phyloP scores from a whole-genome alignment of 495 filamentous ascomycete species.

The Hypoxylon intermedium region DNA sequence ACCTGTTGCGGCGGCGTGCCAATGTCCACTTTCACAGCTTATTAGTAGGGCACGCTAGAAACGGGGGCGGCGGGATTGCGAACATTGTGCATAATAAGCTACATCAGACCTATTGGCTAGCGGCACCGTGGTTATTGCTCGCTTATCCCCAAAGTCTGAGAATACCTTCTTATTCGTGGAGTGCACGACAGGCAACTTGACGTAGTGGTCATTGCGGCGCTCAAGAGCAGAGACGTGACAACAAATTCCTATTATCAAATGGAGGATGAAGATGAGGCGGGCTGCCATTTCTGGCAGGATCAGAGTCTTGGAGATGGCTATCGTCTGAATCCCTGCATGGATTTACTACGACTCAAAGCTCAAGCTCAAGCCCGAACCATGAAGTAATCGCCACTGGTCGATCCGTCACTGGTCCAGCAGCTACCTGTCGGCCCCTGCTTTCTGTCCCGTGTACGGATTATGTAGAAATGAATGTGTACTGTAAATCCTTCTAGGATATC shows the following conservation, averaged over 20 bases:
- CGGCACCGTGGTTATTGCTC: conserved; percentile 49
- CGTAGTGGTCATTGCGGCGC: conserved; percentile 40
- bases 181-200: conserved; percentile 57
- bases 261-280: conserved; percentile 40
- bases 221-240: conserved; percentile 36
- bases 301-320: conserved; percentile 19
- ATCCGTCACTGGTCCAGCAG: conserved; percentile 23
- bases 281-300: conserved; percentile 51
- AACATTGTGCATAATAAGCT: conserved; percentile 58
- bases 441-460: conserved; percentile 4
- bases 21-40: conserved; percentile 51
- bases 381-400: background rate
- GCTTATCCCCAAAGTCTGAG: conserved; percentile 42
- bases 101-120: conserved; percentile 58
- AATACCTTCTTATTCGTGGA: conserved; percentile 53
- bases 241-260: conserved; percentile 44
- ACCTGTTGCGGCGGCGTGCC: conserved; percentile 56
- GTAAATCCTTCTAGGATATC: conserved; percentile 31
- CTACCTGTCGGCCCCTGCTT: background rate
- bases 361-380: background rate
- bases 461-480: conserved; percentile 12
- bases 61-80: conserved; percentile 12
- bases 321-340: conserved; percentile 44
- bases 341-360: conserved; percentile 12
- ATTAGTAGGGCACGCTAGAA: conserved; percentile 17